A percentile compares a stretch with the other conserved stretches of the same genome.
Evolutionary conservation across 352 stramenopile genomes (phyloP).

Genomic region (Elongisporangium undulatum): DNA sequence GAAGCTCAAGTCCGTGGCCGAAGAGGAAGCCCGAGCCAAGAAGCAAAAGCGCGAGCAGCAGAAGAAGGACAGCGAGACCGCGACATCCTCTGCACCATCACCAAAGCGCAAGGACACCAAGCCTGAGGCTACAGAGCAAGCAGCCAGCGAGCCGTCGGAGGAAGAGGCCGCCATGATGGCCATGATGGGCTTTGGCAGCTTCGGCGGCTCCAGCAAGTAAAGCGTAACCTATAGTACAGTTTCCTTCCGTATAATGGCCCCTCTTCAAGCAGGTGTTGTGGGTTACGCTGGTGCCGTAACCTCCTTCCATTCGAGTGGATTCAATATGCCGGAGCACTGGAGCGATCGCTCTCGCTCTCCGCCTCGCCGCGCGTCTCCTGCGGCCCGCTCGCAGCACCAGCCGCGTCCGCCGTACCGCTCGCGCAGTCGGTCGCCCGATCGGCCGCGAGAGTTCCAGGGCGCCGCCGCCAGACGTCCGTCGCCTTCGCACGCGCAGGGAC

Average conservation of each 20-base stretch:
- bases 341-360: not conserved
- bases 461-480: not conserved
- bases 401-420: not conserved
- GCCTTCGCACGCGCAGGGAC: not conserved
- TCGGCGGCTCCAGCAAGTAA: constrained; percentile 84
- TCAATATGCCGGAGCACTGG: not conserved
- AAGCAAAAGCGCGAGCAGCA: constrained; percentile 71
- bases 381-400: not conserved
- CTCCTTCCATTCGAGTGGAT: not conserved
- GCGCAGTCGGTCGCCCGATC: not conserved
- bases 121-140: constrained; percentile 9
- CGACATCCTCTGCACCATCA: constrained; percentile 1
- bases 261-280: too few species aligned
- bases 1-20: constrained; percentile 67
- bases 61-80: constrained; percentile 32
- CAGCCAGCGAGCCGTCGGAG: constrained; percentile 11
- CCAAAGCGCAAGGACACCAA: constrained; percentile 1
- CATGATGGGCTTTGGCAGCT: constrained; percentile 90
- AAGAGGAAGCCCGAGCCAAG: constrained; percentile 67
- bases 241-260: not conserved
- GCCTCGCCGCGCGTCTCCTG: not conserved
- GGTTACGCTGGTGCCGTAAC: not conserved
- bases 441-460: not conserved
- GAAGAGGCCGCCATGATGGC: constrained; percentile 86
- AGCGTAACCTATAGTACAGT: constrained; percentile 11